phyloP scores from a whole-genome alignment of 2,329 filamentous ascomycete species.

The Aspergillus caelatus region DNA sequence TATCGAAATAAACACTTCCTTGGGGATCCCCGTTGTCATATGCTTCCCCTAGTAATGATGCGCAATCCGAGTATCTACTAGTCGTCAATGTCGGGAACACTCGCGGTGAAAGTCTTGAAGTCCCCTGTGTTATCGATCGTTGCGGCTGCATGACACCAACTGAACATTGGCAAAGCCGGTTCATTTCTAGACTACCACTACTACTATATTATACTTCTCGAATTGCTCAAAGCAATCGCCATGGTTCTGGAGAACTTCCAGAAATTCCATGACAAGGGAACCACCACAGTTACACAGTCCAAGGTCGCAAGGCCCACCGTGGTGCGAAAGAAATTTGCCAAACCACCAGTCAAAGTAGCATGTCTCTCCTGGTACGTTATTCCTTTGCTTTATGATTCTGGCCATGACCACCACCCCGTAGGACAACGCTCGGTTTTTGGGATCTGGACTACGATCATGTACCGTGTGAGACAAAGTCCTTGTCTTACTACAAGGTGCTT shows the following conservation, averaged over 20 bases:
- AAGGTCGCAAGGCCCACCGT: constrained; percentile 32
- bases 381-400: background rate
- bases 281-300: constrained; percentile 26
- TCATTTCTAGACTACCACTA: background rate
- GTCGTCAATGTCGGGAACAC: constrained; percentile 5
- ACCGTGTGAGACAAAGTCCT: background rate
- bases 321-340: constrained; percentile 47
- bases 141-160: constrained; percentile 14
- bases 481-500: constrained; percentile 11
- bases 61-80: constrained; percentile 10
- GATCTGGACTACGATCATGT: background rate
- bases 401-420: background rate
- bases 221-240: constrained; percentile 9
- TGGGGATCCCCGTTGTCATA: background rate
- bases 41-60: constrained; percentile 14
- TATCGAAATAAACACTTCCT: constrained; percentile 10
- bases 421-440: background rate
- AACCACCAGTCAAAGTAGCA: constrained; percentile 49
- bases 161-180: background rate
- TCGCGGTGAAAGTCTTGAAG: constrained; percentile 1
- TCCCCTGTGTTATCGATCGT: constrained; percentile 1
- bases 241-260: constrained; percentile 29
- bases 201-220: constrained; percentile 1
- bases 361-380: constrained; percentile 46
- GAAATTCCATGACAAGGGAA: constrained; percentile 16